Evolutionary conservation across 805 yeast species (phyloP), one percentile per base, ranked within the genome.

Genomic region (Saccharomycopsis vini): DNA sequence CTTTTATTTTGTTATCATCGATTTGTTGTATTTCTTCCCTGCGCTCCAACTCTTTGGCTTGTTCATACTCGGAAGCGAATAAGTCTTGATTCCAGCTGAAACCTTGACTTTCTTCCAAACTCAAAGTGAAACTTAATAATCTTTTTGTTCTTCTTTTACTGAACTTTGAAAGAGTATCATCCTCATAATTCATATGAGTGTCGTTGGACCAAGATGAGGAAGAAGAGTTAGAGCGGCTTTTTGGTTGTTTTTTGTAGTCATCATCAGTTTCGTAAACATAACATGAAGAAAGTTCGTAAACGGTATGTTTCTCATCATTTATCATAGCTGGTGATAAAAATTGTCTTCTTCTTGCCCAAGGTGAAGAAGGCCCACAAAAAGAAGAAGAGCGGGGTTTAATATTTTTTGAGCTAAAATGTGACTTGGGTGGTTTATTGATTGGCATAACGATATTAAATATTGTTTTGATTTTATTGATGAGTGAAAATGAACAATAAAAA

Each of bases 61-160:
- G 89, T 54, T 79, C 84, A 56, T 76, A 78, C 23, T 79, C 78
- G 1, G 79, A 67, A 2, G 87, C 89, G 67, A 81, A 82, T 37
- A 81, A 61, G 53, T 81, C 89, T 55, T 81, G 89, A 56, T 82
- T 81, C 75, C 86, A 82, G 2, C 73, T 60, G 53, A 81, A 82
- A 2, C 92, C 92, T 55, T 82, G 89, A 26, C 81, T 72, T 53
- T 80, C 82, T 20, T 66, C 68, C 32, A 79, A 61, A 13, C 73
- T 67, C 30, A 79, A 66, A 13, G 69, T 63, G 44, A 56, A 67
- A 1, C 63, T 51, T 5, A 71, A 36, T 62, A n/a, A n/a, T n/a
- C n/a, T n/a, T n/a, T n/a, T n/a, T n/a, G 33, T 24, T 13, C 37
- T 15, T 10, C 38, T 21, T 21, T n/a, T 22, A 18, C 28, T 21